Evolutionary conservation across 352 stramenopile genomes (phyloP), one percentile per base, ranked within the genome.

Genomic region (Phytophthora litchii): DNA sequence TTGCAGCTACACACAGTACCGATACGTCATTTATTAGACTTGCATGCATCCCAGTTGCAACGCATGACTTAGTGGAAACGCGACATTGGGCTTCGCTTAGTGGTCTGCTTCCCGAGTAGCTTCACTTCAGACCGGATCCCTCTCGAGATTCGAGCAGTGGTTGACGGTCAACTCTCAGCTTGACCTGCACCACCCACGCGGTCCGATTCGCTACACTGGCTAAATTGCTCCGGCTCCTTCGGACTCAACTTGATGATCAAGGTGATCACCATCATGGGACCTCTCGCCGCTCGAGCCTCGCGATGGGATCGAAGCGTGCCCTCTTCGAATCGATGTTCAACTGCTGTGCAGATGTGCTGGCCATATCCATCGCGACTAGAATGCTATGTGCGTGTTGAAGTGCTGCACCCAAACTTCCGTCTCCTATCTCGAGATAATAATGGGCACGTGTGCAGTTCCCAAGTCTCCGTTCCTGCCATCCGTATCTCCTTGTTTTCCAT

Each of bases 11-110:
- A 34, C 29, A 34, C 23, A 12, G 29, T 20, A 42, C 20, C 47
- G 23, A 48, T 64, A 23, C 63, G 60, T 61, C 58, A 66, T 27
- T n/a, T n/a, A n/a, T n/a, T n/a, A n/a, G n/a, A n/a, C n/a, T n/a
- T n/a, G n/a, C n/a, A n/a, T n/a, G n/a, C n/a, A n/a, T 47, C 12
- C 46, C 7, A 29, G 6, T 17, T 3, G 10, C 34, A 65, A 35
- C 57, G 49, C 42, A 65, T 60, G 49, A 49, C 40, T 27, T 31
- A 3, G 49, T 49, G 49, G 49, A 65, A 65, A 60, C 59, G 59
- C 52, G 51, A 67, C 59, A 63, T 38, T 67, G 40, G 23, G 2
- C 43, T 48, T 60, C 23, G 32, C 25, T 21, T 47, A 50, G 52
- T 41, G 37, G 44, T 62, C 51, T 60, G 51, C 59, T 63, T 67